Conservation (phyloP, 2,329 filamentous ascomycete genomes). For the Monilinia fructigena region DNA sequence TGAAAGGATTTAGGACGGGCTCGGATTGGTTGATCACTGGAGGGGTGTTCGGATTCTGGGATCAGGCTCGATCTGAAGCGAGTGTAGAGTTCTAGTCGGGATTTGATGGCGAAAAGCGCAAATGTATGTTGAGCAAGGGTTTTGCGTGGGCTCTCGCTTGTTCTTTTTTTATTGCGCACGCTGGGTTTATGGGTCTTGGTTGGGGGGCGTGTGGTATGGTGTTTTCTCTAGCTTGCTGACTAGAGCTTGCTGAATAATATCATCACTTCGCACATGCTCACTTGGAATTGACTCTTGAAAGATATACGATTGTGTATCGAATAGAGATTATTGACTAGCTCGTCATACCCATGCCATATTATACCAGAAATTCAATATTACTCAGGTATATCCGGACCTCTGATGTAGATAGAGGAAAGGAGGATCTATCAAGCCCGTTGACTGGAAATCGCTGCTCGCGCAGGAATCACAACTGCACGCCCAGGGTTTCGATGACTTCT, state of each 20-base stretch:
- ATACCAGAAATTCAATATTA: too few species aligned
- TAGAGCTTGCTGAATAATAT: background rate
- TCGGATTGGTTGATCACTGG: too few species aligned
- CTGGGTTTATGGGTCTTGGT: background rate
- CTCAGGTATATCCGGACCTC: too few species aligned
- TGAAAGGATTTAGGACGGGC: too few species aligned
- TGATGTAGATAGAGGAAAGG: too few species aligned
- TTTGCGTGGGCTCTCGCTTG: background rate
- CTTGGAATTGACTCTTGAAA: rapidly evolving
- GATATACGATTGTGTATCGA: background rate
- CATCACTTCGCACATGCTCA: background rate
- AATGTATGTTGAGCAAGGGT: background rate
- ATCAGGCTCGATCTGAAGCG: too few species aligned
- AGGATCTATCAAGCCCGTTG: background rate
- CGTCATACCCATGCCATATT: background rate
- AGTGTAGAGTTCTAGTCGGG: too few species aligned
- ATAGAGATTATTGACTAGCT: background rate
- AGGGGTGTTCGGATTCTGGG: too few species aligned
- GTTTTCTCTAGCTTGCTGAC: background rate
- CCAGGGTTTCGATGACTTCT: background rate
- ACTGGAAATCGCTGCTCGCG: background rate
- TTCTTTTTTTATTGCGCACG: background rate
- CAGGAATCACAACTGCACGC: background rate
- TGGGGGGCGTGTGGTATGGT: too few species aligned
- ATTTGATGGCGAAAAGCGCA: background rate